Conservation (phyloP, 345 rosid genomes). For the Aethionema arabicum region DNA sequence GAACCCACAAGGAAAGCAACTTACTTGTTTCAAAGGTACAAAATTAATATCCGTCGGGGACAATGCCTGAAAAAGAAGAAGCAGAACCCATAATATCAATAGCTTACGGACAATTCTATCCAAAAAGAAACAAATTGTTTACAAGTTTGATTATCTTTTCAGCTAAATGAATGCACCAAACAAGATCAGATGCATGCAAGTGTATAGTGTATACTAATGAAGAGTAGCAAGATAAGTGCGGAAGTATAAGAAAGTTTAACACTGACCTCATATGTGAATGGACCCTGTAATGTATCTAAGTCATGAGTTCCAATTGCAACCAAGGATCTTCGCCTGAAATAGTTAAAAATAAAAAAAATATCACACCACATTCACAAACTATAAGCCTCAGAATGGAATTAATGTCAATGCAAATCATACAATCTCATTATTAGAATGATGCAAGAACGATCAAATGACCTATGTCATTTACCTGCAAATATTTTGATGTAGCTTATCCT, state of each 20-base stretch:
- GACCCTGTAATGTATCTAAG: slow-evolving; percentile 81
- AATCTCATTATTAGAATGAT: neutral
- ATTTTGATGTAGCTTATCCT: slow-evolving; percentile 94
- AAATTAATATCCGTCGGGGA: slow-evolving; percentile 67
- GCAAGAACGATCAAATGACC: neutral
- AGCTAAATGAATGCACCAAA: slow-evolving; percentile 1
- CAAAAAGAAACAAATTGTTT: neutral
- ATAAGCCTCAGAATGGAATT: neutral
- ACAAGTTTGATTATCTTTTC: neutral
- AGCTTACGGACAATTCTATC: neutral
- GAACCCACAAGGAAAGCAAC: slow-evolving; percentile 1
- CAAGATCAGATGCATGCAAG: neutral
- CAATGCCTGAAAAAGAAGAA: slow-evolving; percentile 57
- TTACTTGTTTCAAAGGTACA: slow-evolving; percentile 81
- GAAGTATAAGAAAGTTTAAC: neutral
- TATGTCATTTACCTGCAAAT: slow-evolving; percentile 67
- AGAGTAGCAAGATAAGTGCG: neutral
- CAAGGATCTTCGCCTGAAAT: slow-evolving; percentile 71
- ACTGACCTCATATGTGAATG: slow-evolving; percentile 88
- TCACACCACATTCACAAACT: neutral
- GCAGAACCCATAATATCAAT: neutral
- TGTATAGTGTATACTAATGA: neutral
- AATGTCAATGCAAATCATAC: neutral
- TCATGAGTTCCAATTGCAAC: slow-evolving; percentile 99
- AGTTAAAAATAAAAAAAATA: neutral